Percentiles rank a stretch among this genome's conserved stretches.
These are phyloP conservation scores for Trichosporon sp. DNA, from an alignment of 1,284 basidiomycete species.

Conservation along the genomic window DNA sequence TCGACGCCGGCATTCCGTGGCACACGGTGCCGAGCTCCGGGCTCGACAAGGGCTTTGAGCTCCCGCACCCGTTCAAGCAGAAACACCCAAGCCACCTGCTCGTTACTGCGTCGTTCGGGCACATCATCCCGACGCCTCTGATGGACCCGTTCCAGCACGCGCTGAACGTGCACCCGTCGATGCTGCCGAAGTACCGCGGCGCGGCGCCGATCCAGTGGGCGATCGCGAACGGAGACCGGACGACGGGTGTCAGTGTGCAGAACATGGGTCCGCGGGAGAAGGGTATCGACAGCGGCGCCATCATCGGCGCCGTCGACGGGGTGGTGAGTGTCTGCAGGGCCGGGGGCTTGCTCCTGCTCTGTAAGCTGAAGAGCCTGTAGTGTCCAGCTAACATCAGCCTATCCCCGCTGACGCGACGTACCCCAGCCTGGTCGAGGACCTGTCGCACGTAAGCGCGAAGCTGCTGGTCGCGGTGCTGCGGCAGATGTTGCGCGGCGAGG, in stretches of 20 bases:
- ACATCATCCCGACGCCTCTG: slow-evolving; percentile 67
- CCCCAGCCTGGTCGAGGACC: slow-evolving; percentile 56
- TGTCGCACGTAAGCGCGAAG: slow-evolving; percentile 64
- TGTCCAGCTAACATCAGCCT: slow-evolving; percentile 45
- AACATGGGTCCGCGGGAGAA: slow-evolving; percentile 38
- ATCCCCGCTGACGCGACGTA: slow-evolving; percentile 57
- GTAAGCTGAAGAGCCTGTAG: not conserved
- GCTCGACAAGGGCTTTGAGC: slow-evolving; percentile 18
- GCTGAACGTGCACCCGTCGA: slow-evolving; percentile 90
- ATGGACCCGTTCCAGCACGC: slow-evolving; percentile 66
- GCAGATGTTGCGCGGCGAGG: slow-evolving; percentile 58
- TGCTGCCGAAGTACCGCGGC: slow-evolving; percentile 82
- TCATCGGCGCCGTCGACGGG: slow-evolving; percentile 37
- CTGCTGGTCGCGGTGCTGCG: slow-evolving; percentile 67
- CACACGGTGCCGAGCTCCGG: slow-evolving; percentile 20
- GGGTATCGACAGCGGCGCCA: slow-evolving; percentile 51
- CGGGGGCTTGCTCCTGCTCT: no score
- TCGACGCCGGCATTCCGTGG: slow-evolving; percentile 17
- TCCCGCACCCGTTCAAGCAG: slow-evolving; percentile 47
- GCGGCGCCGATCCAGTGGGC: slow-evolving; percentile 89
- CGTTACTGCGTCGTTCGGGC: slow-evolving; percentile 87
- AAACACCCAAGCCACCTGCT: slow-evolving; percentile 60
- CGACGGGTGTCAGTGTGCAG: slow-evolving; percentile 66
- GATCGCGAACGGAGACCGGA: slow-evolving; percentile 59
- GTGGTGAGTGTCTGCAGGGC: slow-evolving; percentile 46